These are phyloP conservation scores for Thuja plicata DNA, from an alignment of 83 land plant genomes.

Conservation along the genomic window DNA sequence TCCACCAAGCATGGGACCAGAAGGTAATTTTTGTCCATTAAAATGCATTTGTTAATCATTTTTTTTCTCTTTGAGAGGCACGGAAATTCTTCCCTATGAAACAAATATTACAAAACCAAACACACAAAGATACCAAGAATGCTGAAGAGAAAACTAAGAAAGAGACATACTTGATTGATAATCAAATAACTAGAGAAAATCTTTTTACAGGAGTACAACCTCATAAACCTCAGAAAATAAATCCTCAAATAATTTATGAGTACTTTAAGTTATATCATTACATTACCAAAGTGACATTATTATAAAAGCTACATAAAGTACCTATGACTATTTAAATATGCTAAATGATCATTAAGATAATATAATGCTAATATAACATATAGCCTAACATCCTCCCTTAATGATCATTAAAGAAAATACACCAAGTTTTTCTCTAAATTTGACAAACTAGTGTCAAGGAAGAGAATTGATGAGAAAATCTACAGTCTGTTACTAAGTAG, in stretches of 20 bases:
- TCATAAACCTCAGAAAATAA: background rate
- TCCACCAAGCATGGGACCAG: too few species aligned
- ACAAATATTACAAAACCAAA: background rate
- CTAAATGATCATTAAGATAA: background rate
- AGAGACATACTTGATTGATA: background rate
- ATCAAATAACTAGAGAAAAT: background rate
- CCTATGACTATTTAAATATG: background rate
- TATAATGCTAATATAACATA: background rate
- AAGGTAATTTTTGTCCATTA: too few species aligned
- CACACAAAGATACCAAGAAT: too few species aligned
- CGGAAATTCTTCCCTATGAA: too few species aligned
- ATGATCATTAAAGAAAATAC: background rate
- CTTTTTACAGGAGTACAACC: background rate
- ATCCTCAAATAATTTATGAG: background rate
- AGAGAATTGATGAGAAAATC: constrained; percentile 7
- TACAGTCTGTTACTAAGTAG: background rate
- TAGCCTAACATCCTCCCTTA: background rate
- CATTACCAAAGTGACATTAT: background rate
- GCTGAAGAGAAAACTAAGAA: too few species aligned
- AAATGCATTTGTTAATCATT: too few species aligned
- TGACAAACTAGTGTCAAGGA: background rate
- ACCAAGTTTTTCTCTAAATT: constrained; percentile 3
- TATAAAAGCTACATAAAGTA: background rate
- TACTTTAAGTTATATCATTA: background rate
- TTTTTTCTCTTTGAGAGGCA: too few species aligned